phyloP scores from a whole-genome alignment of 805 yeast genomes.

The Debaryomyces castellii region DNA sequence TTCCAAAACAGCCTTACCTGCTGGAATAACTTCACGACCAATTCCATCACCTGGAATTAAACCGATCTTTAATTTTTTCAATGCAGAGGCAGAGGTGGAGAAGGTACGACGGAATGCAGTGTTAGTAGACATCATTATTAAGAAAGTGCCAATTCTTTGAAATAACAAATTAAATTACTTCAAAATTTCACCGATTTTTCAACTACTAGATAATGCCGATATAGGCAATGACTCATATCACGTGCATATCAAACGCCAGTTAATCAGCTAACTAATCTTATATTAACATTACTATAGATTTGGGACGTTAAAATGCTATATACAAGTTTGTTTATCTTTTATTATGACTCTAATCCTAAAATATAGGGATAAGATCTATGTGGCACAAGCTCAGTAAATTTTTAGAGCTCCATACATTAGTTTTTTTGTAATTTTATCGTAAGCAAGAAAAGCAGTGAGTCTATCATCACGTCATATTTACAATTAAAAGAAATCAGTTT shows the following conservation, averaged over 20 bases:
- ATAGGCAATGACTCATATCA: conserved; percentile 7
- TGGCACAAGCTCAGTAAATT: no score
- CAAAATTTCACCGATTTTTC: background rate
- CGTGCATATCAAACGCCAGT: conserved; percentile 4
- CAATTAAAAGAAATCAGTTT: background rate
- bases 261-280: background rate
- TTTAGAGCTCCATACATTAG: background rate
- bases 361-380: no score
- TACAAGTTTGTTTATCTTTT: conserved; percentile 3
- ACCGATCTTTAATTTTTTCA: conserved; percentile 46
- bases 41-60: conserved; percentile 98
- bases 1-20: conserved; percentile 86
- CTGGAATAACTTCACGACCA: conserved; percentile 96
- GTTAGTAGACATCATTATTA: conserved; percentile 20
- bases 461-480: background rate
- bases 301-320: background rate
- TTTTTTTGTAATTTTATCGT: background rate
- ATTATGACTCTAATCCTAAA: no score
- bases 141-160: background rate
- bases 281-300: background rate
- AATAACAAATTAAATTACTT: background rate
- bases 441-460: background rate
- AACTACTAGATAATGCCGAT: background rate
- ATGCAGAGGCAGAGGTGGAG: conserved; percentile 28
- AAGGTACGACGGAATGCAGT: conserved; percentile 27